A percentile compares a stretch with the other conserved stretches of the same genome.
These are phyloP conservation scores for Juncus inflexus DNA, from an alignment of 176 grass and related monocot species.

Conservation along the genomic window DNA sequence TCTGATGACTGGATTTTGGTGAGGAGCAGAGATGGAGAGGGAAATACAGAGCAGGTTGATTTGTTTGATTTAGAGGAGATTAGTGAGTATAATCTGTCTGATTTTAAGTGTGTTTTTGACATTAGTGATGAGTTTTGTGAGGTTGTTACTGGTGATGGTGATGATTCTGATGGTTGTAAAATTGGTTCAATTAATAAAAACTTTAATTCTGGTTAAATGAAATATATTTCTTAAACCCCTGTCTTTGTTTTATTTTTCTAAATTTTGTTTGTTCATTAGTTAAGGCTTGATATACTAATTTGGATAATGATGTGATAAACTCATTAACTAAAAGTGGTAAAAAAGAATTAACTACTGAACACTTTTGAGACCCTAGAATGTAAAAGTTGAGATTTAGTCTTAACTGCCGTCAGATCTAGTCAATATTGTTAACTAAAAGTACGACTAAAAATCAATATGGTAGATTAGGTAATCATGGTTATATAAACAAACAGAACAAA, in stretches of 20 bases:
- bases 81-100: too few relatives aligned
- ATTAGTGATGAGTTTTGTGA: slow-evolving; percentile 2
- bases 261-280: not conserved
- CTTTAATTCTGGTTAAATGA: not conserved
- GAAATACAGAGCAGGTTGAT: slow-evolving; percentile 5
- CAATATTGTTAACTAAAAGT: too few relatives aligned
- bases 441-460: too few relatives aligned
- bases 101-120: slow-evolving; percentile 11
- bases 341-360: too few relatives aligned
- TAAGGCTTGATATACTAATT: not conserved
- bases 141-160: not conserved
- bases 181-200: slow-evolving; percentile 20
- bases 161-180: slow-evolving; percentile 21
- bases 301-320: not conserved
- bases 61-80: slow-evolving; percentile 8
- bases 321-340: not conserved
- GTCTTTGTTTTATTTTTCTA: not conserved
- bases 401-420: too few relatives aligned
- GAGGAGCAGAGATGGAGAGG: not conserved
- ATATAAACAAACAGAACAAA: too few relatives aligned
- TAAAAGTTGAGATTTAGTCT: too few relatives aligned
- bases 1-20: slow-evolving; percentile 8
- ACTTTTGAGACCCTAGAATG: too few relatives aligned
- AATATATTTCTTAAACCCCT: not conserved
- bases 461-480: too few relatives aligned